Evolutionary conservation across 345 rosid species (phyloP).

Genomic region (Jatropha curcas): DNA sequence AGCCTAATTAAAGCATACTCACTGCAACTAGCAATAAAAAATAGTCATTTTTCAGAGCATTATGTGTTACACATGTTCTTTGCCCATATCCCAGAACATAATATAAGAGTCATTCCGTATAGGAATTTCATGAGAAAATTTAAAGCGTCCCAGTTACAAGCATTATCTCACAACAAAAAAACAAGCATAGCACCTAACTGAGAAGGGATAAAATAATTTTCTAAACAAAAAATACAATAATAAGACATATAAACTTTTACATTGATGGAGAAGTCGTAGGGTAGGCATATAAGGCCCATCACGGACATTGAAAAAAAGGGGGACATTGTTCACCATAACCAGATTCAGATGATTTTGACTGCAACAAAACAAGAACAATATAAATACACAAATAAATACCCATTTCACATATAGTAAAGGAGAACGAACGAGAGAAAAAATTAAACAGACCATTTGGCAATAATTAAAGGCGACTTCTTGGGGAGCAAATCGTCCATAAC

Average conservation of each 20-base stretch:
- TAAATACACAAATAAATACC: background rate
- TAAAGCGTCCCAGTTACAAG: background rate
- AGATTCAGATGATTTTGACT: conserved; percentile 95
- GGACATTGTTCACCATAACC: conserved; percentile 88
- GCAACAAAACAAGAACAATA: conserved; percentile 22
- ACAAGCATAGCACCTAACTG: background rate
- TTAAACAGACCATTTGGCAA: conserved; percentile 73
- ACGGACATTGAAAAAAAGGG: conserved; percentile 90
- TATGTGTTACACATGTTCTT: too few species aligned
- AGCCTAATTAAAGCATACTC: background rate
- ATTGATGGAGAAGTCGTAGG: conserved; percentile 90
- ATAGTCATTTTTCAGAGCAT: background rate
- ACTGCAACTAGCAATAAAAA: too few species aligned
- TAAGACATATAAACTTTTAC: conserved; percentile 37
- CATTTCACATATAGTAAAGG: background rate
- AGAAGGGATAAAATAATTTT: too few species aligned
- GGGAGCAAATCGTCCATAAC: conserved; percentile 97
- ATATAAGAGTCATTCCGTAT: background rate
- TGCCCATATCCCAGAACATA: background rate
- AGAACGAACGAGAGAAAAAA: background rate
- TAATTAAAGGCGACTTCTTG: conserved; percentile 84
- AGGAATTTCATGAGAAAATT: background rate
- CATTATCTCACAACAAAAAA: background rate
- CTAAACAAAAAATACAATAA: background rate
- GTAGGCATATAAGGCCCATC: conserved; percentile 99